Conservation (phyloP, 2,329 filamentous ascomycete genomes). For the Alternaria ethzedia region DNA sequence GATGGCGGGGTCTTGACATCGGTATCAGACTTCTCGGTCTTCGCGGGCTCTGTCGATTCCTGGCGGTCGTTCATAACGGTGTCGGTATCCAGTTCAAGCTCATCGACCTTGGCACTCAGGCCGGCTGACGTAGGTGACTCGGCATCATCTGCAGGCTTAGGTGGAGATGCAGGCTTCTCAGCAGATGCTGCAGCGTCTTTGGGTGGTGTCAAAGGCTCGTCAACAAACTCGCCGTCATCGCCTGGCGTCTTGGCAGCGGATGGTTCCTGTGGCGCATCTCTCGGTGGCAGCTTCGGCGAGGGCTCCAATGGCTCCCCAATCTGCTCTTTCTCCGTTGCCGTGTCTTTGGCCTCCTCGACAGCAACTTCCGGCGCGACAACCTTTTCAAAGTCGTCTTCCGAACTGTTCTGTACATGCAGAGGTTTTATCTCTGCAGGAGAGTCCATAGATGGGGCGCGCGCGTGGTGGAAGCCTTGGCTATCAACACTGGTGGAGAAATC, state of each 20-base stretch:
- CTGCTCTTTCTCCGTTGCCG: constrained; percentile 59
- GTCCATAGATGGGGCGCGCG: constrained; percentile 54
- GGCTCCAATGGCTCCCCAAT: constrained; percentile 46
- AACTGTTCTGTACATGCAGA: constrained; percentile 79
- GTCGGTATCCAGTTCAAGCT: constrained; percentile 66
- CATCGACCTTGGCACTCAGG: constrained; percentile 62
- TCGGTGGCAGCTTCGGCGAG: constrained; percentile 54
- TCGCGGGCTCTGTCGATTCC: constrained; percentile 23
- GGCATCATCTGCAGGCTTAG: constrained; percentile 39
- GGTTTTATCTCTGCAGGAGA: constrained; percentile 71
- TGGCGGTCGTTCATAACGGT: constrained; percentile 55
- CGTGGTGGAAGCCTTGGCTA: constrained; percentile 60
- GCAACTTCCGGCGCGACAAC: constrained; percentile 74
- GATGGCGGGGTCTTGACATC: constrained; percentile 46
- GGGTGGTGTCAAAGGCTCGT: constrained; percentile 73
- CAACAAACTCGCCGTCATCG: constrained; percentile 74
- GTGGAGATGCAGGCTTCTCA: constrained; percentile 22
- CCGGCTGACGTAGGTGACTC: constrained; percentile 59
- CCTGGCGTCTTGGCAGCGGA: constrained; percentile 29
- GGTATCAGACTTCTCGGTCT: constrained; percentile 30
- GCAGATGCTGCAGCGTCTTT: constrained; percentile 31
- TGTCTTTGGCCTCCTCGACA: constrained; percentile 64
- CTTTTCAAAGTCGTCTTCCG: constrained; percentile 94
- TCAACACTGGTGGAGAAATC: constrained; percentile 60
- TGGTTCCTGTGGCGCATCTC: constrained; percentile 33